These are phyloP conservation scores for Collariella sp. DNA, from an alignment of 495 filamentous ascomycete genomes.

Conservation along the genomic window DNA sequence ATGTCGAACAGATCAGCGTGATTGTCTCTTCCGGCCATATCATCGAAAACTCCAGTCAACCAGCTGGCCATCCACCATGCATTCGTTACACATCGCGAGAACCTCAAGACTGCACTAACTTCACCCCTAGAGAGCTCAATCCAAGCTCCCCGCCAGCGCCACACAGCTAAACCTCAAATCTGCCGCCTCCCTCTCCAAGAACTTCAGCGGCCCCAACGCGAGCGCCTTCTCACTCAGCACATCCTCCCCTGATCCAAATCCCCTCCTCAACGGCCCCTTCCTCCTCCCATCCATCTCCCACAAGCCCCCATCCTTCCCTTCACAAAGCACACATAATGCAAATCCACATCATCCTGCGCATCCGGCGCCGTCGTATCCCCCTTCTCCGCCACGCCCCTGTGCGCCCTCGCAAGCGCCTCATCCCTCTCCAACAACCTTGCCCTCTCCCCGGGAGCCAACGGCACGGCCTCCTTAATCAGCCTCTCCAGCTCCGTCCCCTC, in stretches of 20 bases:
- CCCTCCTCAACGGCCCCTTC: conserved; percentile 59
- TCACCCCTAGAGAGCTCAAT: conserved; percentile 32
- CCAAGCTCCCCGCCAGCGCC: conserved; percentile 57
- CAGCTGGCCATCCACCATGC: background rate
- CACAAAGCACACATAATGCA: conserved; percentile 84
- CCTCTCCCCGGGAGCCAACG: conserved; percentile 48
- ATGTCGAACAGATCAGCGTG: too few relatives aligned
- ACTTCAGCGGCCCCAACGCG: conserved; percentile 49
- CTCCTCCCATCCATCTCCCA: conserved; percentile 82
- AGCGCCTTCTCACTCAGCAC: conserved; percentile 59
- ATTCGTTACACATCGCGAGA: too few relatives aligned
- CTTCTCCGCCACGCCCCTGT: conserved; percentile 57
- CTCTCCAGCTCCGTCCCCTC: conserved; percentile 31
- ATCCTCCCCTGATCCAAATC: conserved; percentile 50
- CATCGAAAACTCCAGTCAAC: too few relatives aligned
- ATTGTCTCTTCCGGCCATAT: too few relatives aligned
- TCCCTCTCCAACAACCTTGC: conserved; percentile 67
- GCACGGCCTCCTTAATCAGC: conserved; percentile 39
- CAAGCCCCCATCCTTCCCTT: conserved; percentile 54
- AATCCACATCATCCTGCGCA: conserved; percentile 58
- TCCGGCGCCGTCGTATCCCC: conserved; percentile 67
- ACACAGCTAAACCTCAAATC: conserved; percentile 69
- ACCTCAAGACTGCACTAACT: too few relatives aligned
- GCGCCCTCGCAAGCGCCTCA: conserved; percentile 59
- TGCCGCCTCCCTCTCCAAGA: conserved; percentile 55